Evolutionary conservation across 352 stramenopile species (phyloP), one percentile per base, ranked within the genome.

Genomic region (Phytophthora idaei): DNA sequence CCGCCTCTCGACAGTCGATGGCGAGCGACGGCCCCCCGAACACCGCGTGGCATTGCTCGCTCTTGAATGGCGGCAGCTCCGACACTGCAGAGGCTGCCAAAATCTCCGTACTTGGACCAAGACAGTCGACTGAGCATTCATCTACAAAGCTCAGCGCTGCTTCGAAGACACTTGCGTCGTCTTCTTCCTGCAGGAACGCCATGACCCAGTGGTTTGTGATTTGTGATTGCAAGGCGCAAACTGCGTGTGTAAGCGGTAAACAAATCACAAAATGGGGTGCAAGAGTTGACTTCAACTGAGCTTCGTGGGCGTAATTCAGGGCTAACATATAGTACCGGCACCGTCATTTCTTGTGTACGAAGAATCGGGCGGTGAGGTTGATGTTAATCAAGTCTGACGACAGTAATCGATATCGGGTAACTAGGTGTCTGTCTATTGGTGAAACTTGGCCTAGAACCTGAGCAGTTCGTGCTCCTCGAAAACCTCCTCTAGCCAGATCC

Each of bases 401-500:
- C 29, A 34, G 29, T 34, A 7, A 8, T 34, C 7, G 4, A 34
- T 34, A 34, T 34, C 29, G 7, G 4, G 29, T 4, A 34, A 34
- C 4, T 2, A 7, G 7, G 29, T 34, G 29, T 34, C 29, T 69
- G 29, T 62, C 56, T 45, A 25, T 17, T 49, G 32, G 32, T 37
- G 32, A 37, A 37, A 12, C 1, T 11, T 37, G 34, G 36, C n/a
- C 41, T 76, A 73, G n/a, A 76, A 46, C 58, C 77, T 75, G 37
- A 93, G 73, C 32, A 93, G 42, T 48, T 71, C 61, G 60, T 92
- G 75, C 49, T 85, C 78, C 28, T 90, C 81, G 61, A 93, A 90
- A 42, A 84, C 34, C 57, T 89, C 76, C 65, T 95, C 87, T 8
- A 95, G 73, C 49, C 74, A 66, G 53, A 89, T 83, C 46, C 85